Evolutionary conservation across 106 monocot species (phyloP).

Genomic region (Platanthera guangdongensis): DNA sequence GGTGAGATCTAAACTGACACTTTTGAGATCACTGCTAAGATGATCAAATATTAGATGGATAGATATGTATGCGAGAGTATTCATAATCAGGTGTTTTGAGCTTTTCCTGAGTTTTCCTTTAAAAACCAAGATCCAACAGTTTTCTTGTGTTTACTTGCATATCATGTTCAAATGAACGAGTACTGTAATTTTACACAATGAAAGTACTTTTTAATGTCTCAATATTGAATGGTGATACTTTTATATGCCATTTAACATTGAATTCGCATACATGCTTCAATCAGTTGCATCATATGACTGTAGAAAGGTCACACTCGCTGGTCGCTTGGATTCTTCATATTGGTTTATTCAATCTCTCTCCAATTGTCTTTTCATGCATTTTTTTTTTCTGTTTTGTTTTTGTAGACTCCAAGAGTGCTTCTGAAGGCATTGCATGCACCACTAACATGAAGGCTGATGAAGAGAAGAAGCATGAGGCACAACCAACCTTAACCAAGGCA

Average conservation of each 20-base stretch:
- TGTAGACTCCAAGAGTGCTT: neutral
- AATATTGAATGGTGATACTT: neutral
- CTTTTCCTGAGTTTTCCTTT: no score
- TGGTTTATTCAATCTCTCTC: neutral
- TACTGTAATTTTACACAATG: neutral
- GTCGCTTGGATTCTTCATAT: neutral
- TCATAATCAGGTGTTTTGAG: no score
- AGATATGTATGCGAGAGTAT: no score
- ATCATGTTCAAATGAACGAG: neutral
- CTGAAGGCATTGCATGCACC: neutral
- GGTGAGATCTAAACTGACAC: no score
- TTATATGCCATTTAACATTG: neutral
- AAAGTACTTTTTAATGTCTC: neutral
- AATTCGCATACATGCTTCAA: neutral
- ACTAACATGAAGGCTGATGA: neutral
- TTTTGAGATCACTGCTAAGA: no score
- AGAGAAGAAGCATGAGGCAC: neutral
- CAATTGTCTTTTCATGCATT: neutral
- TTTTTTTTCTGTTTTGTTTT: neutral
- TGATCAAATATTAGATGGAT: no score
- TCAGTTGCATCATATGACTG: neutral
- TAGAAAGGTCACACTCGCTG: neutral
- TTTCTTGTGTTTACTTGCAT: neutral
- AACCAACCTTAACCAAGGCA: neutral
- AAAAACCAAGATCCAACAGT: neutral